These are phyloP conservation scores for Sugiyamaella smithiae DNA, from an alignment of 805 yeast genomes.

Conservation along the genomic window DNA sequence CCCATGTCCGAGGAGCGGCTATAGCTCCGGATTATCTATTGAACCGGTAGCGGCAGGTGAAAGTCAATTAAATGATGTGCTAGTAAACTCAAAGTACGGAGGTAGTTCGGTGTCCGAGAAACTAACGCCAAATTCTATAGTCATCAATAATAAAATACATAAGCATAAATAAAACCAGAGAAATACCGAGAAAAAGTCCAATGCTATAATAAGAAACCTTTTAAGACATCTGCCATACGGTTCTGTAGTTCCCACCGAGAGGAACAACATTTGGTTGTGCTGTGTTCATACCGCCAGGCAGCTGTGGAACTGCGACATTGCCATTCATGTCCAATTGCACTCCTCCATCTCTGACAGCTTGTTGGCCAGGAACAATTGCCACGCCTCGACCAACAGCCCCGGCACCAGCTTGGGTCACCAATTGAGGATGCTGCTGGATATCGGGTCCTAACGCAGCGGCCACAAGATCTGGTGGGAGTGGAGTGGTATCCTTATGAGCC, in stretches of 20 bases:
- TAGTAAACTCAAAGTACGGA: too few relatives aligned
- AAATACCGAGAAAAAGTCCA: too few relatives aligned
- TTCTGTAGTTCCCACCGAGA: not conserved
- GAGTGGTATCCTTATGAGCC: slow-evolving; percentile 16
- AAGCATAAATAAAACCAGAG: slow-evolving; percentile 2
- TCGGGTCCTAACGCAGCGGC: slow-evolving; percentile 6
- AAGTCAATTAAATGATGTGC: too few relatives aligned
- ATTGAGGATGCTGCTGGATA: not conserved
- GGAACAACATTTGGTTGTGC: not conserved
- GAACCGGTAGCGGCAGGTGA: too few relatives aligned
- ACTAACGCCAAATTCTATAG: slow-evolving; percentile 1
- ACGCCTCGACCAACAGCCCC: not conserved
- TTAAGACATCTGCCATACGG: slow-evolving; percentile 4
- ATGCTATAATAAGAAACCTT: too few relatives aligned
- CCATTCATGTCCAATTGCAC: not conserved
- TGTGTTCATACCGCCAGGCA: not conserved
- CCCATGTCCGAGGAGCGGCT: too few relatives aligned
- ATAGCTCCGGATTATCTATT: too few relatives aligned
- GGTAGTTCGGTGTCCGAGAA: too few relatives aligned
- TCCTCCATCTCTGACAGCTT: not conserved
- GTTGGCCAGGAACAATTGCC: not conserved
- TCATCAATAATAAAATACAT: slow-evolving; percentile 2
- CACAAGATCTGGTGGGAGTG: not conserved
- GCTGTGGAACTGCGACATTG: not conserved
- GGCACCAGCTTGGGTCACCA: not conserved